Base-by-base conservation (phyloP, 768 basidiomycete species). In the Panellus pusillus region DNA sequence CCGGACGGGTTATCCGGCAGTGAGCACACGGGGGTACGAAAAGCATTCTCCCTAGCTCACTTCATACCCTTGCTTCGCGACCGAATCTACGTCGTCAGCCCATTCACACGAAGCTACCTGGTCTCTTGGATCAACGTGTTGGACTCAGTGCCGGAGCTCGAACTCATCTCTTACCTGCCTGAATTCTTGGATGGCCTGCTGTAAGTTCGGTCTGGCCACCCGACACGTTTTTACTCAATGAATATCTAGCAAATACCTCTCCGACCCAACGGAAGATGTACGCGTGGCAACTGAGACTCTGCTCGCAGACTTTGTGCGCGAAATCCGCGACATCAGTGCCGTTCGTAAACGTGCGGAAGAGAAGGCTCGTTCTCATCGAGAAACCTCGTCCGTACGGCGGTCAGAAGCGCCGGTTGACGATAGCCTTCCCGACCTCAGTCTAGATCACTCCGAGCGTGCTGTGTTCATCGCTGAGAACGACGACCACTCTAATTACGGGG, bases 91-190 rank as follows among this genome's bases (percentile, higher is more conserved):
- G 97, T 98, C 60, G 76, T 98, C 66, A 95, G 88, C 66, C 96
- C 97, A 1, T 94, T 96, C 68, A 96, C 97, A 0, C 77, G 97
- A 55, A 96, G 87, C 67, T 98, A 94, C 68, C 81, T 99, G n/a
- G 92, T 97, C 31, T 89, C 90, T 1, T 99, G 97, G 97, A 91
- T 98, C 54, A 91, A 83, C 39, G 91, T 97, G 4, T 80, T 99
- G 41, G 94, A 98, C 66, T 95, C 93, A 17, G 91, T 98, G 4
- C 97, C 97, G 11, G 97, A 99, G 65, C 76, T 99, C 49, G 96
- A 98, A 67, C 80, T 99, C 41, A 89, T 98, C 42, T 87, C 91
- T 24, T 97, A 91, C 72, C 81, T 99, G 31, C 97, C 97, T 1
- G 89, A 97, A 64, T 95, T 98, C 66, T 71, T 99, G 45, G 94